Percentiles rank a stretch among this genome's conserved stretches.
These are phyloP conservation scores for Cylindrotheca fusiformis DNA, from an alignment of 108 stramenopile species.

Conservation along the genomic window DNA sequence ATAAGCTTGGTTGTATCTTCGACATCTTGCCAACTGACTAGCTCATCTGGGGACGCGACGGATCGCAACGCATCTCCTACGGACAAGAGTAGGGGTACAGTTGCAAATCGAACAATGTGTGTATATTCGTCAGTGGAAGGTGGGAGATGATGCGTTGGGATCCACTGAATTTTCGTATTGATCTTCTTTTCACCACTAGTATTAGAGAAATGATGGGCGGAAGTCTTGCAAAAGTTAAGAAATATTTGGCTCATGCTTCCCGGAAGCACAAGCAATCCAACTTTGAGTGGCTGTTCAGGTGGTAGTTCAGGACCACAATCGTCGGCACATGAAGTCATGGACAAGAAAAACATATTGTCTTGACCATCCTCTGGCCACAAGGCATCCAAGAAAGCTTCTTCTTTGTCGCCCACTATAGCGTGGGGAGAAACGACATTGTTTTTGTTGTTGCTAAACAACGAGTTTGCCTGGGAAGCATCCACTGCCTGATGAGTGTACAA, in stretches of 20 bases:
- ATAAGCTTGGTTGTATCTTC: constrained; percentile 3
- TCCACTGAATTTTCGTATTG: not conserved
- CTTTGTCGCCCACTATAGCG: not conserved
- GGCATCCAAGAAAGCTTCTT: not conserved
- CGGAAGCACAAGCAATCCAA: constrained; percentile 6
- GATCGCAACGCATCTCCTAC: constrained; percentile 7
- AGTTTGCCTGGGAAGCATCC: not conserved
- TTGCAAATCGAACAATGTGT: constrained; percentile 10
- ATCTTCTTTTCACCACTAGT: not conserved
- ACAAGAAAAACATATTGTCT: not conserved
- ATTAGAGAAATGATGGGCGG: not conserved
- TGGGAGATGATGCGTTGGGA: constrained; percentile 4
- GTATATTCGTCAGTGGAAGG: not conserved
- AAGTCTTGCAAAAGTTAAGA: not conserved
- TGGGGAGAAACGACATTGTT: constrained; percentile 2
- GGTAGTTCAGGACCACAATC: not conserved
- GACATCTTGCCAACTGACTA: constrained; percentile 4
- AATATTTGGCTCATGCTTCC: constrained; percentile 1
- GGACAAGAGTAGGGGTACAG: constrained; percentile 3
- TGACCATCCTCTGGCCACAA: constrained; percentile 1
- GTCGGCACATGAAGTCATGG: constrained; percentile 6
- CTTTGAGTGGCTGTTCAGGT: not conserved
- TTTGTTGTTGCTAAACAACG: not conserved
- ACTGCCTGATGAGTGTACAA: not conserved
- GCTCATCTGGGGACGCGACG: not conserved